Base-by-base conservation (phyloP, 2,329 filamentous ascomycete genomes). In the Penicillium sp. region DNA sequence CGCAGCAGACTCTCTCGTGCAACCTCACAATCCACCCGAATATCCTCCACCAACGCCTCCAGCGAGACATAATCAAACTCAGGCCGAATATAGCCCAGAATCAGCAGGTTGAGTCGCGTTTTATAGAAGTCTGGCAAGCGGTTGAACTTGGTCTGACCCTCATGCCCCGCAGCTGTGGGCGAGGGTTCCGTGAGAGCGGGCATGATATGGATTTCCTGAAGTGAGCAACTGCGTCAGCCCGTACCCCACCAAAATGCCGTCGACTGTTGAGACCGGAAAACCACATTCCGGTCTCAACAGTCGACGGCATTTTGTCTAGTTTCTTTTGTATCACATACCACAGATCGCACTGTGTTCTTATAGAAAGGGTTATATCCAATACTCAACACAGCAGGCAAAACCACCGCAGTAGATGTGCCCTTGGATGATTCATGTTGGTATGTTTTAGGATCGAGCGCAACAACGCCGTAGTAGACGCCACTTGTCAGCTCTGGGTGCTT, bases 291-390 rank as follows among this genome's bases (percentile, higher is more conserved):
- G 16, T 2, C 28, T 22, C 14, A 4, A 31, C 11, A 16, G 38
- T 16, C 30, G 30, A 16, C 12, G 0, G 11, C 4, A 14, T 35
- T 33, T 36, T 2, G 3, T 10, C 10, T 16, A 6, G 9, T 16
- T 22, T 22, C 22, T 22, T 22, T 19, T 30, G 6, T 28, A 31
- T 52, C 8, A 77, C 75, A 40, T 74, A 80, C 82, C 69, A 94
- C 91, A 60, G 85, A 90, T 59, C 90, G 87, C 44, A 90, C 85
- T 5, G 83, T 87, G 80, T 99, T 97, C 73, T 92, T 91, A 82
- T 96, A 99, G 77, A 92, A 97, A 0, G 94, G 94, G 75, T 97
- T 99, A 83, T 92, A 97, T 42, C 94, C 94, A 63, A 97, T 93
- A 58, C 86, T 90, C 87, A 97, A 89, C 62, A 96, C 91, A 83